Percentiles rank a stretch among this genome's conserved stretches.
These are phyloP conservation scores for Agrocybe praecox DNA, from an alignment of 768 basidiomycete genomes.

Conservation along the genomic window DNA sequence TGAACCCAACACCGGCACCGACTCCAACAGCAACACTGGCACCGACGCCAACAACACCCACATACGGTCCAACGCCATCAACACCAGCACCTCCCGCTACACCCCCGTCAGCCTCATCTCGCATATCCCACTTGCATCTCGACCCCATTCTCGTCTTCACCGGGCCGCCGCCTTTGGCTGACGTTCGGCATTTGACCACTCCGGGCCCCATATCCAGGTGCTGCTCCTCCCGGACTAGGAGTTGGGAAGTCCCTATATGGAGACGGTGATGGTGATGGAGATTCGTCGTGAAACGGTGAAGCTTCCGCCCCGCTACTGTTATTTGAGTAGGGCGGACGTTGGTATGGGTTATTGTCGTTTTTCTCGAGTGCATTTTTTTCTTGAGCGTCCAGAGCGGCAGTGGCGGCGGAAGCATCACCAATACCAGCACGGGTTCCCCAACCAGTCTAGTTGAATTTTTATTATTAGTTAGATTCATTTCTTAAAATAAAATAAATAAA, in stretches of 20 bases:
- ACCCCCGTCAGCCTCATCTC: conserved; percentile 11
- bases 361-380: conserved; percentile 34
- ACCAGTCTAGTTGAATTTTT: conserved; percentile 59
- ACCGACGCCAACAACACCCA: not conserved
- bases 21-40: not conserved
- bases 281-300: conserved; percentile 21
- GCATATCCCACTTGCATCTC: conserved; percentile 42
- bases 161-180: conserved; percentile 23
- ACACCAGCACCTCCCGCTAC: not conserved
- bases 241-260: conserved; percentile 18
- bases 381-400: conserved; percentile 58
- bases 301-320: conserved; percentile 13
- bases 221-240: conserved; percentile 19
- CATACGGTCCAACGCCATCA: not conserved
- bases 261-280: conserved; percentile 19
- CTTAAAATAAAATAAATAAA: conserved; percentile 2
- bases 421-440: conserved; percentile 97
- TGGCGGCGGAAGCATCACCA: conserved; percentile 79
- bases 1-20: not conserved
- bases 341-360: conserved; percentile 29
- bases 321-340: conserved; percentile 13
- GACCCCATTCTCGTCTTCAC: conserved; percentile 29
- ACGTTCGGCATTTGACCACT: conserved; percentile 14
- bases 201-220: conserved; percentile 24
- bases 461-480: not conserved